Evolutionary conservation across 257 asterid species (phyloP).

Genomic region (Penstemon eatonii): DNA sequence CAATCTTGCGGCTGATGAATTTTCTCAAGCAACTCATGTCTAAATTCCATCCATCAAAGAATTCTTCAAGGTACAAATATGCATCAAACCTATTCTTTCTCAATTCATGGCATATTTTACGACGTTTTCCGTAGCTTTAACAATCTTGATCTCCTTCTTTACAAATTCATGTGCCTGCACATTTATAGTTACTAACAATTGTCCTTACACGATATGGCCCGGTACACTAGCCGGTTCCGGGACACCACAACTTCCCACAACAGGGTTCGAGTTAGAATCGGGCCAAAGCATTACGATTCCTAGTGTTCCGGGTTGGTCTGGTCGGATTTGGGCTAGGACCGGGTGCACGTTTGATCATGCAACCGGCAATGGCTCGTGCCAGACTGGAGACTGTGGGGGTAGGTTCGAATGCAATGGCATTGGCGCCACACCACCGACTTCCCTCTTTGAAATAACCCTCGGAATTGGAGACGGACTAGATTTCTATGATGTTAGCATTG

Average conservation of each 20-base stretch:
- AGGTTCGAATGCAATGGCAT: constrained; percentile 67
- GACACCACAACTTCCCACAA: constrained; percentile 61
- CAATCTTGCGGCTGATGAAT: constrained; percentile 50
- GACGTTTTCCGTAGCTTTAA: constrained; percentile 25
- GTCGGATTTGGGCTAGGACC: constrained; percentile 85
- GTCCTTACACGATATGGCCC: constrained; percentile 83
- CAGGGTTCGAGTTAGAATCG: constrained; percentile 67
- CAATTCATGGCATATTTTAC: constrained; percentile 41
- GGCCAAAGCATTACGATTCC: constrained; percentile 60
- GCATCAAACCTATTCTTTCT: constrained; percentile 13
- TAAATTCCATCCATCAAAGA: constrained; percentile 13
- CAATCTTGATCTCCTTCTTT: constrained; percentile 24
- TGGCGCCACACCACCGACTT: constrained; percentile 78
- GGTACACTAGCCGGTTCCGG: constrained; percentile 77
- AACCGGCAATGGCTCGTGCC: constrained; percentile 66
- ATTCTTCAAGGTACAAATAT: constrained; percentile 45
- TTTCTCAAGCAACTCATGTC: constrained; percentile 36
- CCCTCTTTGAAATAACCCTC: constrained; percentile 80
- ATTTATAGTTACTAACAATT: constrained; percentile 59
- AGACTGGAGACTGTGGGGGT: constrained; percentile 83
- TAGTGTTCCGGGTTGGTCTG: constrained; percentile 69
- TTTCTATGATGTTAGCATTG: constrained; percentile 77
- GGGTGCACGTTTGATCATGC: constrained; percentile 64
- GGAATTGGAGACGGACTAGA: constrained; percentile 62
- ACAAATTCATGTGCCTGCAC: constrained; percentile 41